Evolutionary conservation across 2,329 filamentous ascomycete species (phyloP).

Genomic region (Aspergillus ibericus): DNA sequence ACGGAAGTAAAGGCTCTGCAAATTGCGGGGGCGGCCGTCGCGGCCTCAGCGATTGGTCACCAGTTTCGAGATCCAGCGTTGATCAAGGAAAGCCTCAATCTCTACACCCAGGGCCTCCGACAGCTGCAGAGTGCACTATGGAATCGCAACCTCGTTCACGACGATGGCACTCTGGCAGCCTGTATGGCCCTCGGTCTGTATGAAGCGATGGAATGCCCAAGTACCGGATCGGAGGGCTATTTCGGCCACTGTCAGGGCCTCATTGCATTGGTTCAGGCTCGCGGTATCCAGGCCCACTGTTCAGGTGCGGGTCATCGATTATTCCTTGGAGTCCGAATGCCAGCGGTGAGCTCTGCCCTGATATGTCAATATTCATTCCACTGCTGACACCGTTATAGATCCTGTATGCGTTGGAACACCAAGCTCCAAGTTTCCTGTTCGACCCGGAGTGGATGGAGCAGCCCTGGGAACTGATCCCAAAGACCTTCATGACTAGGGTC

Average conservation of each 20-base stretch:
- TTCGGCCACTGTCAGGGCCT: constrained; percentile 35
- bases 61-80: constrained; percentile 14
- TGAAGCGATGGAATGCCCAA: constrained; percentile 38
- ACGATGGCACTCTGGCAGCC: constrained; percentile 38
- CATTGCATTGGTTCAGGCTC: constrained; percentile 31
- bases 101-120: constrained; percentile 37
- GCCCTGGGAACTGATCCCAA: constrained; percentile 30
- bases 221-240: constrained; percentile 29
- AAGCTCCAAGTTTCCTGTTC: constrained; percentile 28
- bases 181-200: constrained; percentile 40
- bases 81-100: constrained; percentile 28
- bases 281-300: constrained; percentile 34
- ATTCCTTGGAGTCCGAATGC: constrained; percentile 32
- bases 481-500: constrained; percentile 28
- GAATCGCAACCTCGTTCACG: constrained; percentile 30
- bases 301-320: constrained; percentile 34
- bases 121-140: constrained; percentile 39
- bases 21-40: background rate
- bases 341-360: constrained; percentile 17
- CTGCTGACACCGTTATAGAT: constrained; percentile 22
- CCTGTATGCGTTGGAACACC: constrained; percentile 26
- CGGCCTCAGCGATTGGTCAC: background rate
- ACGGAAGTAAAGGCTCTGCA: constrained; percentile 29
- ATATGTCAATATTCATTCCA: background rate
- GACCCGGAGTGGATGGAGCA: constrained; percentile 31